Evolutionary conservation across 2,329 filamentous ascomycete genomes (phyloP).

Genomic region (Tolypocladium endophyticum): DNA sequence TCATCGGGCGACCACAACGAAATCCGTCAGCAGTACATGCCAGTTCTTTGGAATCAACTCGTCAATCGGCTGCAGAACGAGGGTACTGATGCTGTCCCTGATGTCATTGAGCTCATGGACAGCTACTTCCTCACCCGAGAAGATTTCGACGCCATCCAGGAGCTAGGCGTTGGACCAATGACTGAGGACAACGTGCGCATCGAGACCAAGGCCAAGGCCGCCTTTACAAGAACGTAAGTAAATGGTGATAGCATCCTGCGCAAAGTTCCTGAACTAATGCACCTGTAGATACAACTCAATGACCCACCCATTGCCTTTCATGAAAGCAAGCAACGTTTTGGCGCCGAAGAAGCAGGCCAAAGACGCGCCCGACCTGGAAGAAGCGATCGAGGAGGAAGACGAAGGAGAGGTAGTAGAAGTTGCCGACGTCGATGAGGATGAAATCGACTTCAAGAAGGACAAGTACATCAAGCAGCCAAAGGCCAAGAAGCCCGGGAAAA

Average conservation of each 20-base stretch:
- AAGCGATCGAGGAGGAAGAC: slow-evolving; percentile 89
- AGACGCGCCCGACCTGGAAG: slow-evolving; percentile 87
- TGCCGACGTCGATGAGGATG: slow-evolving; percentile 57
- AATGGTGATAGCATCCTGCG: slow-evolving; percentile 1
- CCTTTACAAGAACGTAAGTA: slow-evolving; percentile 79
- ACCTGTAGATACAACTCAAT: slow-evolving; percentile 67
- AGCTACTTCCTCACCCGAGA: slow-evolving; percentile 91
- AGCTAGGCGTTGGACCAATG: slow-evolving; percentile 82
- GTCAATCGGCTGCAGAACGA: slow-evolving; percentile 64
- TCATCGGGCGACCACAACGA: slow-evolving; percentile 88
- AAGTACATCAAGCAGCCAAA: slow-evolving; percentile 94
- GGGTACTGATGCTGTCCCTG: slow-evolving; percentile 71
- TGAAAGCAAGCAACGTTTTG: slow-evolving; percentile 74
- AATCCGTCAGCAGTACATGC: slow-evolving; percentile 88
- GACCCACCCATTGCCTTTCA: slow-evolving; percentile 86
- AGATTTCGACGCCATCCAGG: slow-evolving; percentile 86
- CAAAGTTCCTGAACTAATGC: neutral
- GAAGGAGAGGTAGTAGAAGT: slow-evolving; percentile 51
- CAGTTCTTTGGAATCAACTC: slow-evolving; percentile 73
- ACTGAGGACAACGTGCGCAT: slow-evolving; percentile 65
- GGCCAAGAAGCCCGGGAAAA: slow-evolving; percentile 44
- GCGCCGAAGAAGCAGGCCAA: slow-evolving; percentile 61
- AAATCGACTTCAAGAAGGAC: slow-evolving; percentile 81
- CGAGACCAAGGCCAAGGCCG: slow-evolving; percentile 74
- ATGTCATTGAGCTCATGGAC: slow-evolving; percentile 92